Evolutionary conservation across 169 alveolate genomes (phyloP).

Genomic region (Plasmodium vivax): DNA sequence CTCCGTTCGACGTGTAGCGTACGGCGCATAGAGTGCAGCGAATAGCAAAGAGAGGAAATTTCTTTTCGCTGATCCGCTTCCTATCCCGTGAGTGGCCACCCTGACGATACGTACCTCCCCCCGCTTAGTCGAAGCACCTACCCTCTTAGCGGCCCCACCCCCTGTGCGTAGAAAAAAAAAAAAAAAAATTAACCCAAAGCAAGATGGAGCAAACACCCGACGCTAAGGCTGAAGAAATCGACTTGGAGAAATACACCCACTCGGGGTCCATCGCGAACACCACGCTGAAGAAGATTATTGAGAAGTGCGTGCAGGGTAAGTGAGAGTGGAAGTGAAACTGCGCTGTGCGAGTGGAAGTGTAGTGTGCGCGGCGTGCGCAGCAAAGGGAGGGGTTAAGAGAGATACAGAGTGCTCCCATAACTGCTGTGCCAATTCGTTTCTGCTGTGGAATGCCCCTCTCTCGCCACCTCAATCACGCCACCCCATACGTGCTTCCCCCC

Average conservation of each 20-base stretch:
- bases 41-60: neutral
- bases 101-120: neutral
- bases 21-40: neutral
- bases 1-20: neutral
- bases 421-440: neutral
- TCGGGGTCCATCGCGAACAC: slow-evolving; percentile 57
- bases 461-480: too few relatives aligned
- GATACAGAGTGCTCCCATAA: too few relatives aligned
- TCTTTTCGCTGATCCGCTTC: neutral
- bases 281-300: slow-evolving; percentile 49
- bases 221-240: slow-evolving; percentile 46
- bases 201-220: slow-evolving; percentile 57
- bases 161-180: neutral
- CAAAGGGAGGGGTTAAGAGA: too few relatives aligned
- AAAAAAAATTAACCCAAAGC: neutral
- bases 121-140: neutral
- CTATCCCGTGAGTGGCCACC: too few relatives aligned
- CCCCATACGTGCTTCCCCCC: too few relatives aligned
- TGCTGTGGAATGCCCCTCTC: neutral
- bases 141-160: neutral
- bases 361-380: too few relatives aligned
- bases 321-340: too few relatives aligned
- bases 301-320: slow-evolving; percentile 58
- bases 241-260: slow-evolving; percentile 55
- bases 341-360: too few relatives aligned